phyloP scores from a whole-genome alignment of 106 monocot species.

The Dendrobium officinale region DNA sequence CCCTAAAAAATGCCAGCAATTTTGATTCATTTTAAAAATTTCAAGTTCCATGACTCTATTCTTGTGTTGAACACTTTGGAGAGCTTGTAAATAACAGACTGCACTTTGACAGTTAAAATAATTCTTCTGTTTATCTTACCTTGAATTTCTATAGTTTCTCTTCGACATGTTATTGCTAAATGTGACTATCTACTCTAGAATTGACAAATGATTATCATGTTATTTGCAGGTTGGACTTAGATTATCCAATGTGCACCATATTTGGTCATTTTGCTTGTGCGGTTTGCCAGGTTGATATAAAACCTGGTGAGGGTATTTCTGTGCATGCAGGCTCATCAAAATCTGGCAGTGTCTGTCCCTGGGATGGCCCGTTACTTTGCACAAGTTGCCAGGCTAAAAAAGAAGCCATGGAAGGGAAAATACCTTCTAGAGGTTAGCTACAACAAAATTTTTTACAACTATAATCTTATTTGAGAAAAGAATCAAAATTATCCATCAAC shows the following conservation, averaged over 20 bases:
- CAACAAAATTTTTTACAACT: neutral
- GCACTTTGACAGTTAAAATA: too few relatives aligned
- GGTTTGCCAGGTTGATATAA: constrained; percentile 61
- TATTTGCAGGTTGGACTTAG: constrained; percentile 43
- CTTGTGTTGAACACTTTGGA: too few relatives aligned
- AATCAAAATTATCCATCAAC: too few relatives aligned
- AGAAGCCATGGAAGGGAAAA: constrained; percentile 86
- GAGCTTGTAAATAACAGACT: too few relatives aligned
- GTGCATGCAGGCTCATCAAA: constrained; percentile 41
- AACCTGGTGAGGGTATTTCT: constrained; percentile 68
- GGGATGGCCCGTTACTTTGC: constrained; percentile 89
- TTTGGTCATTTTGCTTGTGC: constrained; percentile 64
- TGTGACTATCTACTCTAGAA: neutral
- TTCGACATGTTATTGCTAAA: neutral
- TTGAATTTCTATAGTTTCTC: too few relatives aligned
- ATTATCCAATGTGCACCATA: constrained; percentile 52
- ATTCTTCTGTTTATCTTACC: too few relatives aligned
- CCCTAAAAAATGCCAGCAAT: too few relatives aligned
- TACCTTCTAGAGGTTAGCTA: constrained; percentile 32
- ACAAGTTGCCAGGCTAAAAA: constrained; percentile 50
- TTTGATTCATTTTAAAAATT: too few relatives aligned
- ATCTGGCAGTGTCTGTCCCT: constrained; percentile 28
- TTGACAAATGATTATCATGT: neutral
- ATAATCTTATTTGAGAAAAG: neutral
- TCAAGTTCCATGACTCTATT: too few relatives aligned